phyloP scores from a whole-genome alignment of 495 filamentous ascomycete species.

The Podospora bellae-mahoneyi region DNA sequence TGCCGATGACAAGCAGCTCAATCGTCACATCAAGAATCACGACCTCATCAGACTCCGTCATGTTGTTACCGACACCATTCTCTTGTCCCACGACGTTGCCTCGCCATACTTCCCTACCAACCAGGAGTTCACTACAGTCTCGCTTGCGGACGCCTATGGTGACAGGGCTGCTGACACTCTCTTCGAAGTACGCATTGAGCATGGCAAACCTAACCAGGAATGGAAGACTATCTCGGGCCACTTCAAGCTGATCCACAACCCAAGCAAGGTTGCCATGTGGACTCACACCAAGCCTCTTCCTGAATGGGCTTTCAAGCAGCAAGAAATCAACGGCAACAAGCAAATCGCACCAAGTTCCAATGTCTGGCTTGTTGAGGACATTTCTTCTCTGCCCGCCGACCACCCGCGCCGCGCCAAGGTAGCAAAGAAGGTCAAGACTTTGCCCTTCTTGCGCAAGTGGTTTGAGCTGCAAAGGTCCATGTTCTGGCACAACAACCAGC shows the following conservation, averaged over 20 bases:
- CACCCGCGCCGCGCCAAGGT: slow-evolving; percentile 69
- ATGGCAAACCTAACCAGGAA: slow-evolving; percentile 74
- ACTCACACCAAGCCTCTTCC: slow-evolving; percentile 90
- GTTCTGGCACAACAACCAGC: slow-evolving; percentile 98
- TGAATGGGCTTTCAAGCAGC: slow-evolving; percentile 94
- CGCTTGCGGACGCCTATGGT: slow-evolving; percentile 67
- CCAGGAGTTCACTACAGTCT: slow-evolving; percentile 92
- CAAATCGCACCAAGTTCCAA: slow-evolving; percentile 86
- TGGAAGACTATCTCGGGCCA: slow-evolving; percentile 86
- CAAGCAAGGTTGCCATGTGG: slow-evolving; percentile 98
- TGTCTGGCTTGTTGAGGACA: slow-evolving; percentile 89
- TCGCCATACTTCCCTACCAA: slow-evolving; percentile 96
- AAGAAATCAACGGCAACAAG: slow-evolving; percentile 99
- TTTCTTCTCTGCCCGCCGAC: slow-evolving; percentile 67
- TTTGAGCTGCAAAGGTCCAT: slow-evolving; percentile 95
- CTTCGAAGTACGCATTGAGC: slow-evolving; percentile 89
- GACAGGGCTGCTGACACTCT: slow-evolving; percentile 83
- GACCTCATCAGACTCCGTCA: slow-evolving; percentile 88
- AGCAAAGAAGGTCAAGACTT: slow-evolving; percentile 69
- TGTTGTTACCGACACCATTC: slow-evolving; percentile 77
- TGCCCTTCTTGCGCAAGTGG: slow-evolving; percentile 92
- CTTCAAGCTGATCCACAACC: slow-evolving; percentile 91
- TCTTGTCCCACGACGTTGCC: slow-evolving; percentile 97
- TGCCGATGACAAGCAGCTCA: slow-evolving; percentile 50
- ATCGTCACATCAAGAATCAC: slow-evolving; percentile 72